A percentile compares a stretch with the other conserved stretches of the same genome.
Evolutionary conservation across 495 filamentous ascomycete genomes (phyloP).

Genomic region (Lophium mytilinum): DNA sequence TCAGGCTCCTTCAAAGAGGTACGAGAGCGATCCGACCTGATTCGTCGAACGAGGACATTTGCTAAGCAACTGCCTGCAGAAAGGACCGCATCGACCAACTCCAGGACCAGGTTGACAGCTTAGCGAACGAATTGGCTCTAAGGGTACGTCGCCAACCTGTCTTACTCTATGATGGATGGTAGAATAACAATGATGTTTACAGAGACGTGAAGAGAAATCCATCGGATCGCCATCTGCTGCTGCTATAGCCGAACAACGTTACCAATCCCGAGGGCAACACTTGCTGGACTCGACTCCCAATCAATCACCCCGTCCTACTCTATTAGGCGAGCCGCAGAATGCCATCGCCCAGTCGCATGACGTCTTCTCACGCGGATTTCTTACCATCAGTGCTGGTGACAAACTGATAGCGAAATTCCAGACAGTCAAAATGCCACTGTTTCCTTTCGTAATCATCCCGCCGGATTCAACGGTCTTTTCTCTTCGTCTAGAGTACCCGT

Average conservation of each 20-base stretch:
- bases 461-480: neutral
- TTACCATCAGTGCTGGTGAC: neutral
- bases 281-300: too few species aligned
- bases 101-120: neutral
- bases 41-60: neutral
- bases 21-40: too few species aligned
- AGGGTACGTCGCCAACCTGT: neutral
- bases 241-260: too few species aligned
- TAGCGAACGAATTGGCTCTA: neutral
- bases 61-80: neutral
- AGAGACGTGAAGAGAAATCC: too few species aligned
- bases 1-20: too few species aligned
- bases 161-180: too few species aligned
- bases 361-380: neutral
- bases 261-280: too few species aligned
- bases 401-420: neutral
- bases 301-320: too few species aligned
- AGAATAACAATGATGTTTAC: too few species aligned
- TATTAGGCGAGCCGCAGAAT: too few species aligned
- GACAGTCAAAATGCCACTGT: neutral
- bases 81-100: neutral
- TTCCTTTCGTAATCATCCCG: neutral
- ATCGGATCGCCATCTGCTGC: too few species aligned
- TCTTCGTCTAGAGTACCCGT: neutral
- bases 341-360: neutral